phyloP scores from a whole-genome alignment of 2,329 filamentous ascomycete genomes.

The Trichoderma atrobrunneum region DNA sequence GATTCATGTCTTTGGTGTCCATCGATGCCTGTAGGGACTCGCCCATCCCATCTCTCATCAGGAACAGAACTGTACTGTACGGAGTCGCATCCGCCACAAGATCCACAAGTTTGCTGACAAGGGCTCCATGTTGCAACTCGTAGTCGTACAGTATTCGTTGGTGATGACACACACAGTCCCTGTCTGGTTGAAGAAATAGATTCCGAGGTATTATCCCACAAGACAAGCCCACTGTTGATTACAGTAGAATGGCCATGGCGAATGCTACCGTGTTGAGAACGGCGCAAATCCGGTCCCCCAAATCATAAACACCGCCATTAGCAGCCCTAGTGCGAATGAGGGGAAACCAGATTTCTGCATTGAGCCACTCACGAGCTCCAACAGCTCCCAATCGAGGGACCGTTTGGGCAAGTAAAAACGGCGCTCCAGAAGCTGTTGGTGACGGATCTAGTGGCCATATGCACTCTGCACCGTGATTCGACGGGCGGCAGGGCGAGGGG shows the following conservation, averaged over 20 bases:
- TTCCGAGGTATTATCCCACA: not conserved
- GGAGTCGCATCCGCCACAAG: not conserved
- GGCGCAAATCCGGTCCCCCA: not conserved
- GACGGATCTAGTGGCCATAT: not conserved
- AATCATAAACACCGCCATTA: not conserved
- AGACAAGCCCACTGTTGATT: not conserved
- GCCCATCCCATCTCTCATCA: not conserved
- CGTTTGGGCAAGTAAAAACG: not conserved
- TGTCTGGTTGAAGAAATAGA: not conserved
- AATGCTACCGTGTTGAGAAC: not conserved
- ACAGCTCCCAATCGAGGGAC: constrained; percentile 3
- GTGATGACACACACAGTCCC: not conserved
- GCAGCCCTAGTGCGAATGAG: not conserved
- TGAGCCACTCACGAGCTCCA: constrained; percentile 15
- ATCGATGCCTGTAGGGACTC: not conserved
- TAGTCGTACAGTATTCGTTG: not conserved
- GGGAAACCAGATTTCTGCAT: not conserved
- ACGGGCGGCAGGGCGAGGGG: constrained; percentile 6
- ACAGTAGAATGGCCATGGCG: not conserved
- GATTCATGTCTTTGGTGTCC: not conserved
- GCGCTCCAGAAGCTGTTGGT: constrained; percentile 17
- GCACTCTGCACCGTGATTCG: constrained; percentile 22
- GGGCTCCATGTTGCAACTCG: not conserved
- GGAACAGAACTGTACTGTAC: not conserved
- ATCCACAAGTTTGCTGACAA: not conserved